These are phyloP conservation scores for Tulasnella sp. DNA, from an alignment of 768 basidiomycete species.

Conservation along the genomic window DNA sequence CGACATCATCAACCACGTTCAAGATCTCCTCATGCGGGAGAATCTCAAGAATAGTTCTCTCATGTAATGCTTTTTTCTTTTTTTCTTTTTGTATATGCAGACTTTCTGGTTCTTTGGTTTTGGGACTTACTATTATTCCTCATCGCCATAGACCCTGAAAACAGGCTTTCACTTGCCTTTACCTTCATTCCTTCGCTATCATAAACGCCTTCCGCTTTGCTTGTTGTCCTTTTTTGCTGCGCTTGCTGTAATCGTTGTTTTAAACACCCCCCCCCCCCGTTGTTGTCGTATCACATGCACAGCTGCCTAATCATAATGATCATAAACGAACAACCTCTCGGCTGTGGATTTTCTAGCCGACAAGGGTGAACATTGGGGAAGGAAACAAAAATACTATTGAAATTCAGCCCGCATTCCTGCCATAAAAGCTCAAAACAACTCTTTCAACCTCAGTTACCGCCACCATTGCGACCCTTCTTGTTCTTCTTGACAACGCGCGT, in stretches of 20 bases:
- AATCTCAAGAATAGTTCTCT: conserved; percentile 22
- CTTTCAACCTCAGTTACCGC: not conserved
- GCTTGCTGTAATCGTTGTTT: not conserved
- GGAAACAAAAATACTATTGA: not conserved
- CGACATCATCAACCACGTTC: conserved; percentile 17
- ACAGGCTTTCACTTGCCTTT: not conserved
- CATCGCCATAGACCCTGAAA: not conserved
- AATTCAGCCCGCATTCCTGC: not conserved
- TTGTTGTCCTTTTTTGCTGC: not conserved
- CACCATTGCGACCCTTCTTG: conserved; percentile 63
- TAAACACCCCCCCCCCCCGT: not conserved
- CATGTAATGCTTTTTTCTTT: conserved; percentile 12
- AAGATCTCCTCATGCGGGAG: conserved; percentile 21
- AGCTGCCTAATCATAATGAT: not conserved
- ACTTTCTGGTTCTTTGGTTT: not conserved
- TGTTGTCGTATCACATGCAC: not conserved
- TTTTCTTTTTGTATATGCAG: not conserved
- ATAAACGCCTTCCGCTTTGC: not conserved
- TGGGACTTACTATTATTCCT: not conserved
- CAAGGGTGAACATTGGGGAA: not conserved
- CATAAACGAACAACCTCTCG: not conserved
- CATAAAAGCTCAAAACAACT: not conserved
- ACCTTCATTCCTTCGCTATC: not conserved
- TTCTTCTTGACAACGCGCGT: conserved; percentile 96
- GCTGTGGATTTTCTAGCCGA: not conserved